A percentile compares a stretch with the other conserved stretches of the same genome.
Evolutionary conservation across 2,329 filamentous ascomycete species (phyloP).

Genomic region (Fonsecaea pedrosoi): DNA sequence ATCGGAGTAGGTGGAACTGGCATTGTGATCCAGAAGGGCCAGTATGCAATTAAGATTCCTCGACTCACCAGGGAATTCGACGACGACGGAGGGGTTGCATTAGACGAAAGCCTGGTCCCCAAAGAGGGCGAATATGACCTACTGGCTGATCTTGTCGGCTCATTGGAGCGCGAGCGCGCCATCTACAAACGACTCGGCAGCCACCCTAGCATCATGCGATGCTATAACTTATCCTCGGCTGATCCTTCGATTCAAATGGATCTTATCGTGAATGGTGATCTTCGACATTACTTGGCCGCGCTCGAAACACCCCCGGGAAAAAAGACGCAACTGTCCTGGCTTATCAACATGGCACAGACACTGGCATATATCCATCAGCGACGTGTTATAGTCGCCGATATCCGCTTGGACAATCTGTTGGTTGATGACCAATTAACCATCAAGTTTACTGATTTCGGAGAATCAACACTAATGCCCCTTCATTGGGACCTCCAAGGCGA

Average conservation of each 20-base stretch:
- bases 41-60: constrained; percentile 38
- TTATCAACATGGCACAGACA: constrained; percentile 28
- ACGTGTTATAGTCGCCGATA: constrained; percentile 34
- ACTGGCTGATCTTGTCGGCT: constrained; percentile 29
- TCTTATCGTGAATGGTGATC: constrained; percentile 37
- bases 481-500: constrained; percentile 41
- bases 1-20: constrained; percentile 34
- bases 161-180: constrained; percentile 32
- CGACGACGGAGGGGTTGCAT: constrained; percentile 31
- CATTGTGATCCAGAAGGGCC: constrained; percentile 35
- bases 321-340: constrained; percentile 30
- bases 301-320: constrained; percentile 10
- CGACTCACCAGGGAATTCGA: constrained; percentile 29
- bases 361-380: constrained; percentile 32
- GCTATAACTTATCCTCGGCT: constrained; percentile 22
- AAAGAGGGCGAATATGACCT: constrained; percentile 36
- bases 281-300: constrained; percentile 30
- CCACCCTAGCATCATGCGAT: constrained; percentile 26
- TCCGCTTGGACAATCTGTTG: constrained; percentile 33
- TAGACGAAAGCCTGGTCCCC: constrained; percentile 22
- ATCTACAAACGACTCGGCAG: constrained; percentile 32
- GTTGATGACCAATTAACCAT: constrained; percentile 39
- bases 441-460: constrained; percentile 43
- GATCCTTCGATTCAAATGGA: constrained; percentile 30
- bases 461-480: constrained; percentile 40